Evolutionary conservation across 345 rosid species (phyloP), one percentile per base, ranked within the genome.

Genomic region (Dovyalis caffra): DNA sequence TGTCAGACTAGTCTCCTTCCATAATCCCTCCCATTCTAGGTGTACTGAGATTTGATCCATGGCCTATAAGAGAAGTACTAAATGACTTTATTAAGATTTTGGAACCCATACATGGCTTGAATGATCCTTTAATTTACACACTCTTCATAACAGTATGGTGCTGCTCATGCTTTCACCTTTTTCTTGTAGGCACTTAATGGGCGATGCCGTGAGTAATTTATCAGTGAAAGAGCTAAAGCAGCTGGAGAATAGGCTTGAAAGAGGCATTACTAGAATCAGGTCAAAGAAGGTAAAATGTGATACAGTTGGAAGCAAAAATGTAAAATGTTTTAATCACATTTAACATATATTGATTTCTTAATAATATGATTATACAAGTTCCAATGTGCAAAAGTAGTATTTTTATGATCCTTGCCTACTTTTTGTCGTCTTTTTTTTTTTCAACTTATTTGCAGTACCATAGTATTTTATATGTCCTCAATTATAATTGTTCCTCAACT

Each of bases 181-280:
- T 47, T 40, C 9, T 72, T 82, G 75, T 65, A 95, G 99, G 97
- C 88, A 93, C 81, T 76, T 95, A 61, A 89, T 93, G 97, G 99
- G 99, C 28, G 97, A 95, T 60, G 85, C 97, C 57, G 75, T 95
- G 83, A 89, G 97, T 74, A 66, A 89, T 71, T 86, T 93, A 64
- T 85, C 87, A 47, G 91, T 93, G 70, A 95, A 95, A 81, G 99
- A 95, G 87, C 90, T 95, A 57, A 95, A 93, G 87, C 98, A 93
- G 73, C 87, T 93, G 70, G 99, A 95, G 85, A 93, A 90, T 57
- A 90, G 95, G 84, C 98, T 95, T 68, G 99, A 95, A 70, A 88
- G 97, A 63, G 99, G 98, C 72, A 90, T 95, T 70, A 87, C 94
- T 7, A 83, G 98, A 76, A 91, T 95, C 81, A 89, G 98, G 80